Evolutionary conservation across 768 basidiomycete species (phyloP), one percentile per base, ranked within the genome.

Genomic region (Mycena maculata): DNA sequence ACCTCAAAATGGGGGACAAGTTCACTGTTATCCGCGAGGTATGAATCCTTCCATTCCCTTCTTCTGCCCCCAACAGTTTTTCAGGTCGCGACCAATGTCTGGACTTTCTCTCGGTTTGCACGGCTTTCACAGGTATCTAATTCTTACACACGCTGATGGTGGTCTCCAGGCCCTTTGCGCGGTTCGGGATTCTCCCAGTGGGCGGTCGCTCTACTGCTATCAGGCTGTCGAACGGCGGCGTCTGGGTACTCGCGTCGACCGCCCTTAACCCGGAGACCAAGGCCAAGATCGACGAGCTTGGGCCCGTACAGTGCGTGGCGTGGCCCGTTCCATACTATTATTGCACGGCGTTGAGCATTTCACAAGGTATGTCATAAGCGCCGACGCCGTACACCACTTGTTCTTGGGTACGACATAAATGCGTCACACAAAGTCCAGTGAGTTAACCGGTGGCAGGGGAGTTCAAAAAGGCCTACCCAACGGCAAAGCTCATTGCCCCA

Each of bases 161-260:
- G 49, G 31, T 3, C 15, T 7, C 30, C 63, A 92, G 91, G 44
- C 90, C 91, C 3, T 94, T 94, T 73, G 74, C 86, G 10, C 86
- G 92, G 41, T 87, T 85, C 62, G 88, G 89, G 10, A 13, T 93
- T 25, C 68, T 94, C 15, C 92, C 93, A 9, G 79, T 95, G 27
- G 95, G 95, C 1, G 94, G 94, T 25, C 82, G 95, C 50, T 90
- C 92, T 10, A 96, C 94, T 0, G 95, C 94, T 0, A 82, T 96
- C 74, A 88, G 85, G 78, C 81, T 96, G 28, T 75, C 78, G 52
- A 84, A 86, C 63, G 89, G 90, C 30, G 89, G 87, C 11, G 88
- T 96, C 23, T 96, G 93, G 88, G 83, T 95, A 16, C 80, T 94
- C 20, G 94, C 92, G 0, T 94, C 93, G 1, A 91, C 91, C 4